Percentiles rank a stretch among this genome's conserved stretches.
These are phyloP conservation scores for Canna indica DNA, from an alignment of 176 grass and related monocot species.

Conservation along the genomic window DNA sequence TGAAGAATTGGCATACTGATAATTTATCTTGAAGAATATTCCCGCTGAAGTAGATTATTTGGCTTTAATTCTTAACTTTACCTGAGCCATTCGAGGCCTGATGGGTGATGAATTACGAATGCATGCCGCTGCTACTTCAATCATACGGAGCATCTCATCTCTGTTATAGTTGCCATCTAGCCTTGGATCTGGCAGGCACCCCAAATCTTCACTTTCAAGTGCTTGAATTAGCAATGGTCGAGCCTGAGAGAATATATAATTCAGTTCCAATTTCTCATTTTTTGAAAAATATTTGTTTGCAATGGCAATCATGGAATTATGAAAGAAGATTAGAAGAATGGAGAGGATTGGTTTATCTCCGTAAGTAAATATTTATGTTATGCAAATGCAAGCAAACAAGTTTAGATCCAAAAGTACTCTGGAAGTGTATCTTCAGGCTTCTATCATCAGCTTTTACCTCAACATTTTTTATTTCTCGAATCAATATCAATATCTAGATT, in stretches of 20 bases:
- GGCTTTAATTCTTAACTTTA: conserved; percentile 23
- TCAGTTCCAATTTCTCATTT: not conserved
- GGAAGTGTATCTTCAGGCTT: too few species aligned
- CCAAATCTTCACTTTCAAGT: conserved; percentile 57
- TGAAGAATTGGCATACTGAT: not conserved
- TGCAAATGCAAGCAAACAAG: too few species aligned
- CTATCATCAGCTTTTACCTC: too few species aligned
- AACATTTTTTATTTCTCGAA: too few species aligned
- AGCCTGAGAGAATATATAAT: conserved; percentile 42
- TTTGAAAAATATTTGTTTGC: not conserved
- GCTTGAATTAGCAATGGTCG: conserved; percentile 57
- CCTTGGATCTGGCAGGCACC: conserved; percentile 61
- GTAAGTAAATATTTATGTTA: too few species aligned
- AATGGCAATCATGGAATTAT: not conserved
- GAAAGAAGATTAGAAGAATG: not conserved
- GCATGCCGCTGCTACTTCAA: conserved; percentile 89
- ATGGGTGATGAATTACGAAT: conserved; percentile 73
- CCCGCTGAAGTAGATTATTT: not conserved
- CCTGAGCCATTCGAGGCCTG: conserved; percentile 93
- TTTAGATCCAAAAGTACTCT: too few species aligned
- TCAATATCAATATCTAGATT: too few species aligned
- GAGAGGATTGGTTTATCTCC: too few species aligned
- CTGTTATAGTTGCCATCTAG: conserved; percentile 60
- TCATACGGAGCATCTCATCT: conserved; percentile 70
- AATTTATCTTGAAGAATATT: not conserved